Evolutionary conservation across 177 flowering plant genomes (phyloP).

Genomic region (Vitis hybrid): DNA sequence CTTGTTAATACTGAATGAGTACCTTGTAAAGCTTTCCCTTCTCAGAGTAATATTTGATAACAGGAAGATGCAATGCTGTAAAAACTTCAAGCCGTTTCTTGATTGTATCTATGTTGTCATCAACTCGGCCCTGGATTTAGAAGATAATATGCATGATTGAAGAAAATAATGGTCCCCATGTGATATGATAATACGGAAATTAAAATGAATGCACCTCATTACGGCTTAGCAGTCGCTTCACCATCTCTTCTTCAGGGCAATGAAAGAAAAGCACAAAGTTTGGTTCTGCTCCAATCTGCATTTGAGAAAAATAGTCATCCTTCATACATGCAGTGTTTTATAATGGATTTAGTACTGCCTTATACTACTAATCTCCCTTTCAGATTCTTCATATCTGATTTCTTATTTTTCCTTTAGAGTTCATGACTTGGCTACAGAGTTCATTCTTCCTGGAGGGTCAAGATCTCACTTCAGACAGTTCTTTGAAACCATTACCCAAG

Average conservation of each 20-base stretch:
- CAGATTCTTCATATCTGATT: too few relatives aligned
- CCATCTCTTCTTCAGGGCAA: constrained; percentile 93
- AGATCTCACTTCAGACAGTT: background rate
- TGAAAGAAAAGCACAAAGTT: constrained; percentile 85
- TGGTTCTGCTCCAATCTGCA: constrained; percentile 81
- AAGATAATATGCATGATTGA: background rate
- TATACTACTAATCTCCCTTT: too few relatives aligned
- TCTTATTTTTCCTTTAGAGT: too few relatives aligned
- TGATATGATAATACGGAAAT: background rate
- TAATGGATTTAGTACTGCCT: too few relatives aligned
- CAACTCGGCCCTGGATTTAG: constrained; percentile 76
- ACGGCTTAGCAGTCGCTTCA: constrained; percentile 84
- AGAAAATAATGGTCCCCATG: background rate
- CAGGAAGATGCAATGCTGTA: constrained; percentile 67
- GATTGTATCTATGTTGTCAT: constrained; percentile 90
- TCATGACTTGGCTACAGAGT: too few relatives aligned
- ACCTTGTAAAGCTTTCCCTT: constrained; percentile 85
- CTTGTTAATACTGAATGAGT: constrained; percentile 2
- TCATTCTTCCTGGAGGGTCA: too few relatives aligned
- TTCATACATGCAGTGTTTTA: background rate
- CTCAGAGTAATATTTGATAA: constrained; percentile 60
- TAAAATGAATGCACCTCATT: constrained; percentile 58
- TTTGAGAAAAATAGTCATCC: background rate
- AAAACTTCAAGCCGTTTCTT: constrained; percentile 80
- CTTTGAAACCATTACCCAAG: background rate